Evolutionary conservation across 352 stramenopile genomes (phyloP).

Genomic region (Pythium rishiriense): DNA sequence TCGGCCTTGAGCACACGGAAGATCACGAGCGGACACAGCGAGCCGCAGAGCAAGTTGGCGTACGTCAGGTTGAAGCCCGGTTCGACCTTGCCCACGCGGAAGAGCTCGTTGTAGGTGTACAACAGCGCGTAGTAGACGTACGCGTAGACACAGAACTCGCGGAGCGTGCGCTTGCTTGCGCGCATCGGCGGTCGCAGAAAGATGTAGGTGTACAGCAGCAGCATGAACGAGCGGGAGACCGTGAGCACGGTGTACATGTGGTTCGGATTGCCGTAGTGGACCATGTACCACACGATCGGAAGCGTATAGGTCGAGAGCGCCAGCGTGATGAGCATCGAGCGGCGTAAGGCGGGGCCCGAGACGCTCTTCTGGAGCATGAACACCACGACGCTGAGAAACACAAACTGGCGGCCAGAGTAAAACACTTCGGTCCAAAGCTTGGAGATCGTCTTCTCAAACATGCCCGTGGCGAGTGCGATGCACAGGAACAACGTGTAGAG

Average conservation of each 20-base stretch:
- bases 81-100: conserved; percentile 46
- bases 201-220: conserved; percentile 25
- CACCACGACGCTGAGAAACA: conserved; percentile 45
- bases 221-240: conserved; percentile 12
- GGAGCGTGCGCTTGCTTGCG: conserved; percentile 16
- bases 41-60: conserved; percentile 32
- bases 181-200: conserved; percentile 17
- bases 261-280: conserved; percentile 18
- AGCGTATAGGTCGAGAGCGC: conserved; percentile 36
- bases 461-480: conserved; percentile 31
- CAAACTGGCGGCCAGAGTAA: conserved; percentile 56
- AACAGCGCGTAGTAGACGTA: conserved; percentile 23
- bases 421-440: conserved; percentile 34
- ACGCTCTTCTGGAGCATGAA: conserved; percentile 65
- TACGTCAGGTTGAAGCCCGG: conserved; percentile 64
- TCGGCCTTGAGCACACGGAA: conserved; percentile 39
- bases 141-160: conserved; percentile 17
- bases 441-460: conserved; percentile 16
- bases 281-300: conserved; percentile 25
- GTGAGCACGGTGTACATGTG: neutral
- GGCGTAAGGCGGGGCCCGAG: conserved; percentile 40
- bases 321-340: conserved; percentile 43
- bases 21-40: conserved; percentile 34
- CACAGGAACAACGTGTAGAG: conserved; percentile 38
- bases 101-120: conserved; percentile 46